Conservation (phyloP, 23 red algal genomes). For the Gracilaria domingensis region DNA sequence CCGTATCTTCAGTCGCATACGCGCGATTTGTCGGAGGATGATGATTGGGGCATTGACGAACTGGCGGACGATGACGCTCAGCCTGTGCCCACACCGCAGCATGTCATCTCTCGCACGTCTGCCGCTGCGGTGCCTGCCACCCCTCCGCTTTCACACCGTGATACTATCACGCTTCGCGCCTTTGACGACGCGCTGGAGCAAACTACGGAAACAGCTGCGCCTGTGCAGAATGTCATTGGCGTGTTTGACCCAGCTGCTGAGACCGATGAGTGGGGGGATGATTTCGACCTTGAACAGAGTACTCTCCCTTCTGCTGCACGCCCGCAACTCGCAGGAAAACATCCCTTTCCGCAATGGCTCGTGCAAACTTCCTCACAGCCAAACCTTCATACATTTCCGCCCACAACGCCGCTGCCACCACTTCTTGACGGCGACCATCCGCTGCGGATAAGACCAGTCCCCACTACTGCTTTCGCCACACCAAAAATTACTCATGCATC, state of each 20-base stretch:
- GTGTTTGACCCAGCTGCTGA: slow-evolving; percentile 77
- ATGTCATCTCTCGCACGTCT: neutral
- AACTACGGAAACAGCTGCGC: neutral
- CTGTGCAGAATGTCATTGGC: slow-evolving; percentile 67
- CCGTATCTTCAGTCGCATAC: neutral
- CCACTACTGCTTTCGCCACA: slow-evolving; percentile 48
- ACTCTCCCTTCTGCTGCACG: slow-evolving; percentile 14
- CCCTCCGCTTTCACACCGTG: slow-evolving; percentile 40
- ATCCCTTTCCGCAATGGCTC: slow-evolving; percentile 52
- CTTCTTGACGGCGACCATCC: slow-evolving; percentile 44
- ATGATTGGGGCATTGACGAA: slow-evolving; percentile 65
- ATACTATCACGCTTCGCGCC: slow-evolving; percentile 63
- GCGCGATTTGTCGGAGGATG: slow-evolving; percentile 17
- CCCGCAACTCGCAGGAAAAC: neutral
- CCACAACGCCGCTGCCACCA: slow-evolving; percentile 1
- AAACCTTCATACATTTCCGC: neutral
- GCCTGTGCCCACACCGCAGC: slow-evolving; percentile 5
- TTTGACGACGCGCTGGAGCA: slow-evolving; percentile 65
- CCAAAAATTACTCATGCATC: slow-evolving; percentile 53
- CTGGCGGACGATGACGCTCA: slow-evolving; percentile 42
- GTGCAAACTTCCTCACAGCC: slow-evolving; percentile 7
- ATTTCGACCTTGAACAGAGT: slow-evolving; percentile 72
- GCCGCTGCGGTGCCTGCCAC: neutral
- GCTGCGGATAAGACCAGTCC: slow-evolving; percentile 29
- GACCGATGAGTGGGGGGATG: slow-evolving; percentile 75